Percentiles rank a stretch among this genome's conserved stretches.
Conservation (phyloP, 2,329 filamentous ascomycete species). For the Camillea tinctor region DNA sequence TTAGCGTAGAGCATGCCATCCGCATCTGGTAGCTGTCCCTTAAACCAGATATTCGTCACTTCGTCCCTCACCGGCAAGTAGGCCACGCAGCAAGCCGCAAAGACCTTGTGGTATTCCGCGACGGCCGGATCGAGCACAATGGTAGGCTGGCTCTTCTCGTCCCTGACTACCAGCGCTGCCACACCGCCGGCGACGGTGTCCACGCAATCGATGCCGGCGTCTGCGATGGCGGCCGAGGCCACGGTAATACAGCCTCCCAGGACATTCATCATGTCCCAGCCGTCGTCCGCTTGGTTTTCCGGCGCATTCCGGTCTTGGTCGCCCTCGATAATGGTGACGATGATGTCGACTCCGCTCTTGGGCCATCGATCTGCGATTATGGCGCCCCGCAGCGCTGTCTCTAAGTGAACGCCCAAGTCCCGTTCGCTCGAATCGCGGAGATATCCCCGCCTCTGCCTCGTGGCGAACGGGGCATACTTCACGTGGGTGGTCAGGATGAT, state of each 20-base stretch:
- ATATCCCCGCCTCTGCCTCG: slow-evolving; percentile 77
- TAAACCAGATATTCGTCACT: slow-evolving; percentile 92
- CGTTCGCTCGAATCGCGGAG: slow-evolving; percentile 82
- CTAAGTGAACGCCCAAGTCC: slow-evolving; percentile 86
- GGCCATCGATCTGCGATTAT: slow-evolving; percentile 95
- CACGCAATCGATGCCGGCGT: slow-evolving; percentile 94
- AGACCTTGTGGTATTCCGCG: slow-evolving; percentile 72
- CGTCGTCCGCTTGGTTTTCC: slow-evolving; percentile 53
- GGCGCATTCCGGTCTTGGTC: slow-evolving; percentile 70
- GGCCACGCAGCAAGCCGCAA: slow-evolving; percentile 84
- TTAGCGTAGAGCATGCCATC: slow-evolving; percentile 40
- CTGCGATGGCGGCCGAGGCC: slow-evolving; percentile 85
- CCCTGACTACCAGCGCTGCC: slow-evolving; percentile 66
- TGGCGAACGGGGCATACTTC: slow-evolving; percentile 95
- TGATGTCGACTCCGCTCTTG: slow-evolving; percentile 96
- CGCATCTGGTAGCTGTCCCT: slow-evolving; percentile 59
- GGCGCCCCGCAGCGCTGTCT: slow-evolving; percentile 84
- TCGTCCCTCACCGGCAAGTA: slow-evolving; percentile 87
- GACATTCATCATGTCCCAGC: slow-evolving; percentile 90
- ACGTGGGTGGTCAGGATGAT: slow-evolving; percentile 89
- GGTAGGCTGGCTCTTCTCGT: slow-evolving; percentile 35
- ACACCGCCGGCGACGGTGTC: slow-evolving; percentile 89
- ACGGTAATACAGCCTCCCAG: slow-evolving; percentile 91
- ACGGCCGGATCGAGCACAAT: slow-evolving; percentile 80
- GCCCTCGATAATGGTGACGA: slow-evolving; percentile 89